A percentile compares a stretch with the other conserved stretches of the same genome.
Evolutionary conservation across 2,329 filamentous ascomycete genomes (phyloP).

Genomic region (Verticillium klebahnii): DNA sequence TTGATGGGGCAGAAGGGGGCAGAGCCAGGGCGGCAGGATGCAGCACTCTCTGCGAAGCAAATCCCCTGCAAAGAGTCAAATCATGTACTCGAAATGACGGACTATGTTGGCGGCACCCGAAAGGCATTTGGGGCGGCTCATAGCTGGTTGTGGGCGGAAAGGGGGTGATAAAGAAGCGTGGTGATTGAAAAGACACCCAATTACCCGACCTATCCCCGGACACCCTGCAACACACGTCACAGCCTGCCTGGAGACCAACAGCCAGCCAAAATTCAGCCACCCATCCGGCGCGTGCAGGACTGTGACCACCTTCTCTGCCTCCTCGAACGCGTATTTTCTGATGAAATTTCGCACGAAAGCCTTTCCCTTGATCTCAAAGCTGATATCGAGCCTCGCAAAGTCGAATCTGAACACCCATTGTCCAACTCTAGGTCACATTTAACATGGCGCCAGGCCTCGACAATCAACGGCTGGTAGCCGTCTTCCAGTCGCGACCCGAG

Average conservation of each 20-base stretch:
- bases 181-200: neutral
- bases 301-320: neutral
- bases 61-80: no score
- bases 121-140: no score
- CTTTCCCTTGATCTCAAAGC: neutral
- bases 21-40: no score
- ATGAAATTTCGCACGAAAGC: neutral
- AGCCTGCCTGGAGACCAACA: neutral
- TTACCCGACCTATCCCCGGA: neutral
- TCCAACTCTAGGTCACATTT: neutral
- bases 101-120: no score
- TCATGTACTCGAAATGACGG: no score
- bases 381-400: no score
- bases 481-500: conserved; percentile 53
- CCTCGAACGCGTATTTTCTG: neutral
- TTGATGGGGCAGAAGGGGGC: neutral
- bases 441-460: conserved; percentile 43
- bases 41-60: no score
- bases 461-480: conserved; percentile 40
- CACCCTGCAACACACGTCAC: neutral
- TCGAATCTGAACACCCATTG: neutral
- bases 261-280: neutral
- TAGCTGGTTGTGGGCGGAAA: neutral
- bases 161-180: neutral
- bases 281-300: neutral